Evolutionary conservation across 176 grass and related monocot genomes (phyloP).

Genomic region (Guadua angustifolia): DNA sequence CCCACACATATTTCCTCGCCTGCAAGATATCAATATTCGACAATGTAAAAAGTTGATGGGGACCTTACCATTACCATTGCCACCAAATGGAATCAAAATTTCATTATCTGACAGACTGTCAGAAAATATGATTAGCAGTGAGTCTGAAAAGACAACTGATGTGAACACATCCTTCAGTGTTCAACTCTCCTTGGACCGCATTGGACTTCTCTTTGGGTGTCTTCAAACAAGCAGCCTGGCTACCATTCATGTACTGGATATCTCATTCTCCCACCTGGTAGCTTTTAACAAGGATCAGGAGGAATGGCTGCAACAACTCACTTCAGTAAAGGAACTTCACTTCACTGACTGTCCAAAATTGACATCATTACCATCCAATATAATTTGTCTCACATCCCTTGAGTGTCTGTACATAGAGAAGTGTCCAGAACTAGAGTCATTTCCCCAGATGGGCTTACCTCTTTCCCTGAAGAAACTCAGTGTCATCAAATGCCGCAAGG

Average conservation of each 20-base stretch:
- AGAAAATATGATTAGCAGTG: background rate
- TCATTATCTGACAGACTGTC: background rate
- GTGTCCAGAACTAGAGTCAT: constrained; percentile 15
- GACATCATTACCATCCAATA: constrained; percentile 30
- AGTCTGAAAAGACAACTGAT: background rate
- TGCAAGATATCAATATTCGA: background rate
- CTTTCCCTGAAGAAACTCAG: constrained; percentile 24
- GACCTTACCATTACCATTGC: background rate
- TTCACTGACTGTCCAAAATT: constrained; percentile 25
- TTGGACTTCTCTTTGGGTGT: constrained; percentile 6
- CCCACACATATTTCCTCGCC: background rate
- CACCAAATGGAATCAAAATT: constrained; percentile 5
- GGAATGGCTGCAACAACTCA: constrained; percentile 46
- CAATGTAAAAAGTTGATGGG: constrained; percentile 6
- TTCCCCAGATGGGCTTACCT: constrained; percentile 8
- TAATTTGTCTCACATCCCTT: constrained; percentile 16
- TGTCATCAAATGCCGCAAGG: background rate
- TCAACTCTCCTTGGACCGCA: constrained; percentile 5
- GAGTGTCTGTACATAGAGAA: background rate
- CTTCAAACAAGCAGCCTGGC: constrained; percentile 3
- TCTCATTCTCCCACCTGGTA: constrained; percentile 16
- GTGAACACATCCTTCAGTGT: background rate
- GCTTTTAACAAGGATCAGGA: constrained; percentile 27
- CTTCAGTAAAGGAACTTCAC: constrained; percentile 31
- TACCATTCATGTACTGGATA: background rate